phyloP scores from a whole-genome alignment of 148 eudicot genomes.

The Drosera capensis region DNA sequence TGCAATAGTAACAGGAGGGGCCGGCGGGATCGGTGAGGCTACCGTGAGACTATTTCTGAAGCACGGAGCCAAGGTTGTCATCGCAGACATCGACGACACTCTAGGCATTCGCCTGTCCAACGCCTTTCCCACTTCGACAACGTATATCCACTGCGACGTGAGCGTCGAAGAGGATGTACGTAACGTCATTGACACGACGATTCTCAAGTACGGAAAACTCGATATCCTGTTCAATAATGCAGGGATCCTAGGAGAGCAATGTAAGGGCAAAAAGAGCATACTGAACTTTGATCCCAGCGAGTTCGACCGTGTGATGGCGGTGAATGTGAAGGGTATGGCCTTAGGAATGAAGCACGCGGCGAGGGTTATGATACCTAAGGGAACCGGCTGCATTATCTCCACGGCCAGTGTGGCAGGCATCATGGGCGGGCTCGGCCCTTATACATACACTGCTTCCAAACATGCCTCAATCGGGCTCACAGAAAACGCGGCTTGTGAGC shows the following conservation, averaged over 20 bases:
- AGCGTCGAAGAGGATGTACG: conserved; percentile 31
- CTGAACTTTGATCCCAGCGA: conserved; percentile 18
- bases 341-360: conserved; percentile 28
- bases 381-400: conserved; percentile 20
- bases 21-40: conserved; percentile 64
- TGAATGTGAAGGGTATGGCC: conserved; percentile 25
- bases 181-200: conserved; percentile 5
- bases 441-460: conserved; percentile 28
- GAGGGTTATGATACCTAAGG: conserved; percentile 19
- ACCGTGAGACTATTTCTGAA: conserved; percentile 34
- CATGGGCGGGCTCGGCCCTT: conserved; percentile 21
- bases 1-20: conserved; percentile 69
- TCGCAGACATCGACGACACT: conserved; percentile 48
- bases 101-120: conserved; percentile 23
- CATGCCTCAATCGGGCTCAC: conserved; percentile 30
- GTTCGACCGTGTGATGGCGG: conserved; percentile 15
- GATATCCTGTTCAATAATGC: conserved; percentile 22
- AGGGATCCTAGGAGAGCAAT: conserved; percentile 21
- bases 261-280: conserved; percentile 16
- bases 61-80: conserved; percentile 55
- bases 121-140: conserved; percentile 16
- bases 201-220: conserved; percentile 12
- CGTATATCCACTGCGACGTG: conserved; percentile 51
- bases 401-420: conserved; percentile 31
- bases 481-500: conserved; percentile 21